Evolutionary conservation across 164 flowering plant species (phyloP).

Genomic region (Berberis vulgaris): DNA sequence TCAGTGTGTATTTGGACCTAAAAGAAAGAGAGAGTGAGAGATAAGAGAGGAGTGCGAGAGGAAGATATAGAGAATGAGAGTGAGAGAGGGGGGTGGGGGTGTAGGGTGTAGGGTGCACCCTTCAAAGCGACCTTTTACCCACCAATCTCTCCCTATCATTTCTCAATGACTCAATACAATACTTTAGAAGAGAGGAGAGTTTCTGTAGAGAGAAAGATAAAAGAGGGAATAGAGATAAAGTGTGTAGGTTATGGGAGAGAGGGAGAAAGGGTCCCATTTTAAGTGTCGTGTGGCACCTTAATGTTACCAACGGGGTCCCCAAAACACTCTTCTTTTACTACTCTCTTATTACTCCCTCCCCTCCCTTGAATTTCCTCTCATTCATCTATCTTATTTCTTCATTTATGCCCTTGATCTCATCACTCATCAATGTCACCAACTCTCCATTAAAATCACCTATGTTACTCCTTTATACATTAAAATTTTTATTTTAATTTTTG

Average conservation of each 20-base stretch:
- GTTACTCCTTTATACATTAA: too few species aligned
- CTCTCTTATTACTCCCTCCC: conserved; percentile 1
- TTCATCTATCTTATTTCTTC: conserved; percentile 10
- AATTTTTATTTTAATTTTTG: too few species aligned
- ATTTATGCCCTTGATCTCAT: conserved; percentile 11
- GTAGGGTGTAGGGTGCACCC: not conserved
- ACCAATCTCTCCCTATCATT: conserved; percentile 9
- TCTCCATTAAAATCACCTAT: not conserved
- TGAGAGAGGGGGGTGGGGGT: conserved; percentile 1
- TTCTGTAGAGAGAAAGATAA: not conserved
- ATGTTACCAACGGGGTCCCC: too few species aligned
- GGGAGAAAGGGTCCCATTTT: conserved; percentile 3
- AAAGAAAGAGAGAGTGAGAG: not conserved
- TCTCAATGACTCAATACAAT: conserved; percentile 18
- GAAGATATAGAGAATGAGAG: not conserved
- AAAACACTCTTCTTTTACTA: not conserved
- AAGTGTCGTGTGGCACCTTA: not conserved
- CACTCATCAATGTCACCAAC: not conserved
- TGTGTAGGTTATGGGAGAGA: too few species aligned
- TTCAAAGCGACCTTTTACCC: not conserved
- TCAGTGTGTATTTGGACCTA: not conserved
- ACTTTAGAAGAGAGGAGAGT: too few species aligned
- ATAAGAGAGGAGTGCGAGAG: not conserved
- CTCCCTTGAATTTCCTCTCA: conserved; percentile 3
- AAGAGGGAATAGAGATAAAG: not conserved